phyloP scores from a whole-genome alignment of 2,329 filamentous ascomycete genomes.

The Periconia sp. region DNA sequence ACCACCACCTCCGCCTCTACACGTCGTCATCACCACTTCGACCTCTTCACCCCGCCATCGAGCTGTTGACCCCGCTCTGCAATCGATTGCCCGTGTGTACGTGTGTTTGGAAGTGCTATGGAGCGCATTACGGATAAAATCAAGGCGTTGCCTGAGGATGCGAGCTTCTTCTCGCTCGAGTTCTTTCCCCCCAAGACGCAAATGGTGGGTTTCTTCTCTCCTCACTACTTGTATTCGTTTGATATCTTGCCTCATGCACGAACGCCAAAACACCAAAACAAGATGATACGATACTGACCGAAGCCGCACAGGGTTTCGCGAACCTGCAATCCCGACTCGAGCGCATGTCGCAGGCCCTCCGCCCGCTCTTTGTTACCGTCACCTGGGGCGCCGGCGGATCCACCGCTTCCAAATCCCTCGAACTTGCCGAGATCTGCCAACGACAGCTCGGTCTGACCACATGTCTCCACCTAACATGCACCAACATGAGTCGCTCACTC shows the following conservation, averaged over 20 bases:
- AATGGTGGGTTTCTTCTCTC: slow-evolving; percentile 59
- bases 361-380: slow-evolving; percentile 92
- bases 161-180: slow-evolving; percentile 92
- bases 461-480: slow-evolving; percentile 94
- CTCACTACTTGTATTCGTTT: slow-evolving; percentile 1
- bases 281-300: not conserved
- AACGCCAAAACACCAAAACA: not conserved
- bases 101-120: slow-evolving; percentile 16
- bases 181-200: slow-evolving; percentile 98
- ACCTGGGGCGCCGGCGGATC: slow-evolving; percentile 97
- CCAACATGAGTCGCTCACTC: slow-evolving; percentile 87
- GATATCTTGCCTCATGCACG: not conserved
- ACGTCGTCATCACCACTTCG: too few relatives aligned
- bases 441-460: slow-evolving; percentile 89
- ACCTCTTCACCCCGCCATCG: too few relatives aligned
- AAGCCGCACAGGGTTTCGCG: slow-evolving; percentile 67
- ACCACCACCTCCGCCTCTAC: too few relatives aligned
- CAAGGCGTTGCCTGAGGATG: slow-evolving; percentile 78
- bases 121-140: slow-evolving; percentile 91
- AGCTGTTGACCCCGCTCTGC: too few relatives aligned
- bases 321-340: slow-evolving; percentile 92
- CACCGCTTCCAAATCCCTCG: slow-evolving; percentile 85
- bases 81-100: too few relatives aligned
- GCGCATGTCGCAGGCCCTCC: slow-evolving; percentile 89
- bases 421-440: slow-evolving; percentile 94